These are phyloP conservation scores for Cunninghamia lanceolata DNA, from an alignment of 75 land plant genomes.

Conservation along the genomic window DNA sequence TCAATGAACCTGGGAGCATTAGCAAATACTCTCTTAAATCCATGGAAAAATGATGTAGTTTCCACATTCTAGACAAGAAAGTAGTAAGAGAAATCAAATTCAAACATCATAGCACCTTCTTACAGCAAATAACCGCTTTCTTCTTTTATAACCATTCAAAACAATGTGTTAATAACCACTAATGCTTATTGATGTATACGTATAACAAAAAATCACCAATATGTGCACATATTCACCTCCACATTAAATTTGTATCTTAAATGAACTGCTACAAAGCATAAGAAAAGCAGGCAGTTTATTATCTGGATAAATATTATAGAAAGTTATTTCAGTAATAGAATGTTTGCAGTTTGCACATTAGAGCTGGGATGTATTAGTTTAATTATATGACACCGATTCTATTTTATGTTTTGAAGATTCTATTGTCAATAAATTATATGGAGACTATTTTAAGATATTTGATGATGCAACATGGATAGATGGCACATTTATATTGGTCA, in stretches of 20 bases:
- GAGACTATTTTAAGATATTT: too few relatives aligned
- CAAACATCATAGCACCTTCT: background rate
- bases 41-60: background rate
- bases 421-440: too few relatives aligned
- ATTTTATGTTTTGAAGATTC: too few relatives aligned
- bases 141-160: background rate
- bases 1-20: background rate
- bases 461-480: too few relatives aligned
- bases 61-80: background rate
- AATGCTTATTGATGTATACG: background rate
- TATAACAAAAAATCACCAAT: background rate
- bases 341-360: background rate
- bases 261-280: background rate
- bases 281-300: background rate
- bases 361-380: background rate
- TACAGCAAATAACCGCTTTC: background rate
- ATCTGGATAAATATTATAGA: background rate
- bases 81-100: background rate
- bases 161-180: background rate
- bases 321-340: background rate
- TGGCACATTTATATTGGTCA: too few relatives aligned
- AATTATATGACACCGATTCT: background rate
- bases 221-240: background rate
- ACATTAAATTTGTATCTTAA: background rate
- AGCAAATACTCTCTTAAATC: background rate